Percentiles rank a stretch among this genome's conserved stretches.
Conservation (phyloP, 2,329 filamentous ascomycete species). For the Pseudogymnoascus sp. region DNA sequence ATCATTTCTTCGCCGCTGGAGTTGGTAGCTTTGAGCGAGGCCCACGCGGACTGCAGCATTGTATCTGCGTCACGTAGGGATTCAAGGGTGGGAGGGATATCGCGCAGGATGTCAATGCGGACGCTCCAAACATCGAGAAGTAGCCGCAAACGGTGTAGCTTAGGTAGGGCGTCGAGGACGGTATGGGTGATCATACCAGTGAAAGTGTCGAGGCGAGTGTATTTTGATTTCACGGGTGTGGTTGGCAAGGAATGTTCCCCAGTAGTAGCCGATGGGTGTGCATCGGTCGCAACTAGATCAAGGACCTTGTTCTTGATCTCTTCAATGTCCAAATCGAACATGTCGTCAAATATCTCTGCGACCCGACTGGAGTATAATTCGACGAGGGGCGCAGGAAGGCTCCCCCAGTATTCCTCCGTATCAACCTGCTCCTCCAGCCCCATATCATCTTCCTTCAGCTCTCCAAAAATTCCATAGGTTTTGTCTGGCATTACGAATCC, state of each 20-base stretch:
- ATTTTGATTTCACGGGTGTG: conserved; percentile 33
- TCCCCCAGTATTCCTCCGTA: conserved; percentile 52
- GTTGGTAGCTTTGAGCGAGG: conserved; percentile 19
- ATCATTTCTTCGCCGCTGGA: conserved; percentile 8
- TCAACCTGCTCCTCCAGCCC: conserved; percentile 17
- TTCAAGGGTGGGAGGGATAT: conserved; percentile 59
- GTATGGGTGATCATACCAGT: conserved; percentile 86
- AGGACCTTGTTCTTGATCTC: conserved; percentile 85
- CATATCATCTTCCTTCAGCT: conserved; percentile 9
- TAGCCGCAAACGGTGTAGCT: conserved; percentile 62
- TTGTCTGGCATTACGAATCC: conserved; percentile 45
- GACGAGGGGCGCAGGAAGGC: conserved; percentile 57
- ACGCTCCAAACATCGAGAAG: conserved; percentile 72
- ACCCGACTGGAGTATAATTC: conserved; percentile 62
- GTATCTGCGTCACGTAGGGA: conserved; percentile 59
- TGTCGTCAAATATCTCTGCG: conserved; percentile 60
- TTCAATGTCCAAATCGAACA: conserved; percentile 67
- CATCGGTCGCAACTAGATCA: conserved; percentile 41
- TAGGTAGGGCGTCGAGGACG: conserved; percentile 79
- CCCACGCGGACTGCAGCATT: conserved; percentile 59
- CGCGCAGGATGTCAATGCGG: conserved; percentile 64
- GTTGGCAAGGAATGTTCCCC: conserved; percentile 14
- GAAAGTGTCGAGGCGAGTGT: conserved; percentile 75
- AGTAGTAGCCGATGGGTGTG: conserved; percentile 27
- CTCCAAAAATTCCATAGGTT: conserved; percentile 9